Conservation (phyloP, 306 rosid genomes). For the Senna tora region DNA sequence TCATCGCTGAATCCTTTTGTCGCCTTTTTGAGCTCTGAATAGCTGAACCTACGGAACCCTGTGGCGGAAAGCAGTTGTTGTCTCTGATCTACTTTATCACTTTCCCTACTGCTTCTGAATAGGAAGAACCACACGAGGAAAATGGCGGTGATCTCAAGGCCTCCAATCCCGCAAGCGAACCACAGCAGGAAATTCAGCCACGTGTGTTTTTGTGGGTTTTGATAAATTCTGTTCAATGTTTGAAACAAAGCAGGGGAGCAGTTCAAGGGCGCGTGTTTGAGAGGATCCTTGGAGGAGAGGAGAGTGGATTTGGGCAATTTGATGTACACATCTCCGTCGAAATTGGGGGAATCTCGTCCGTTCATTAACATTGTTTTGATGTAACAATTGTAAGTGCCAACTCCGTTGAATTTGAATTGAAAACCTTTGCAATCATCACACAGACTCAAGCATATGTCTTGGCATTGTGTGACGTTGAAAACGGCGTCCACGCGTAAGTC, state of each 20-base stretch:
- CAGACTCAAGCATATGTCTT: no score
- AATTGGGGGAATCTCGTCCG: slow-evolving; percentile 44
- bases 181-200: slow-evolving; percentile 47
- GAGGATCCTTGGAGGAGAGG: background rate
- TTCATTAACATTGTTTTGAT: slow-evolving; percentile 45
- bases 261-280: slow-evolving; percentile 7
- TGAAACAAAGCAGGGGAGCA: slow-evolving; percentile 44
- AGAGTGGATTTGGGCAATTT: slow-evolving; percentile 42
- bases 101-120: slow-evolving; percentile 34
- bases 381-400: slow-evolving; percentile 44
- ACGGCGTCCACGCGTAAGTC: slow-evolving; percentile 32
- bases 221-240: slow-evolving; percentile 32
- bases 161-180: slow-evolving; percentile 45
- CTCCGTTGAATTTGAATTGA: slow-evolving; percentile 37
- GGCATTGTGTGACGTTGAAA: slow-evolving; percentile 37
- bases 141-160: slow-evolving; percentile 26
- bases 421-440: slow-evolving; percentile 58
- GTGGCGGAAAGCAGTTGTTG: slow-evolving; percentile 45
- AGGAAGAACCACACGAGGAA: slow-evolving; percentile 51
- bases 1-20: slow-evolving; percentile 54
- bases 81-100: slow-evolving; percentile 1
- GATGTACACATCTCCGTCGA: slow-evolving; percentile 42
- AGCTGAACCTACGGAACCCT: slow-evolving; percentile 52
- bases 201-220: slow-evolving; percentile 14
- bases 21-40: slow-evolving; percentile 52